These are phyloP conservation scores for Alternaria sp. DNA, from an alignment of 2,329 filamentous ascomycete genomes.

Conservation along the genomic window DNA sequence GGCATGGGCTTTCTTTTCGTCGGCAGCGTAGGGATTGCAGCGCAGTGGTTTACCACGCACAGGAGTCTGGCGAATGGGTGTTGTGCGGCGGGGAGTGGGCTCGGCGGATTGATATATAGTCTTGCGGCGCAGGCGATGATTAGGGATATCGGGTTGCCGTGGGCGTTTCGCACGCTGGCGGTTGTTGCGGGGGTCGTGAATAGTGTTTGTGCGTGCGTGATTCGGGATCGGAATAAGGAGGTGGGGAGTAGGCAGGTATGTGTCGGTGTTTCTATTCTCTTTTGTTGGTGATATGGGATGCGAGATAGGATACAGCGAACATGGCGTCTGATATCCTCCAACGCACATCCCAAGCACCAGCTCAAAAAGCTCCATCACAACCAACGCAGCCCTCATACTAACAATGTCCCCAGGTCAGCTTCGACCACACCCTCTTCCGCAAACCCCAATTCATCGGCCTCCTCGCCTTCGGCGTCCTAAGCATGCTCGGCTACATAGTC, in stretches of 20 bases:
- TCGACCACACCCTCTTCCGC: slow-evolving; percentile 68
- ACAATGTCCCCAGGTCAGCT: slow-evolving; percentile 58
- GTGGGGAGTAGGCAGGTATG: slow-evolving; percentile 64
- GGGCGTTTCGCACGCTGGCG: slow-evolving; percentile 71
- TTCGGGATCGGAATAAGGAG: slow-evolving; percentile 74
- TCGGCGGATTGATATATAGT: slow-evolving; percentile 76
- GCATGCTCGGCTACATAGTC: slow-evolving; percentile 75
- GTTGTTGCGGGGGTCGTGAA: slow-evolving; percentile 71
- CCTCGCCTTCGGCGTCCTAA: slow-evolving; percentile 72
- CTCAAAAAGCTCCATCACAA: not conserved
- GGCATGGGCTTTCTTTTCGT: slow-evolving; percentile 81
- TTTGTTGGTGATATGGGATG: too few relatives aligned
- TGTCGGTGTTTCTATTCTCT: not conserved
- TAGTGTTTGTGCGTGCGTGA: slow-evolving; percentile 64
- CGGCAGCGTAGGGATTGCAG: slow-evolving; percentile 68
- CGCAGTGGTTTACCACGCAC: slow-evolving; percentile 75
- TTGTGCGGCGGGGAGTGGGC: slow-evolving; percentile 70
- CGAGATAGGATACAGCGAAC: too few relatives aligned
- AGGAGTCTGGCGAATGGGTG: slow-evolving; percentile 74
- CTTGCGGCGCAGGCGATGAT: slow-evolving; percentile 74
- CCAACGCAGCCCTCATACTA: rapidly evolving
- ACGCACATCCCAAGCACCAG: too few relatives aligned
- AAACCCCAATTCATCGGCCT: slow-evolving; percentile 68
- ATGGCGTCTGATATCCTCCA: too few relatives aligned
- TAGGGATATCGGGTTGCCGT: slow-evolving; percentile 65